A percentile compares a stretch with the other conserved stretches of the same genome.
phyloP scores from a whole-genome alignment of 345 rosid genomes.

The Mangifera indica region DNA sequence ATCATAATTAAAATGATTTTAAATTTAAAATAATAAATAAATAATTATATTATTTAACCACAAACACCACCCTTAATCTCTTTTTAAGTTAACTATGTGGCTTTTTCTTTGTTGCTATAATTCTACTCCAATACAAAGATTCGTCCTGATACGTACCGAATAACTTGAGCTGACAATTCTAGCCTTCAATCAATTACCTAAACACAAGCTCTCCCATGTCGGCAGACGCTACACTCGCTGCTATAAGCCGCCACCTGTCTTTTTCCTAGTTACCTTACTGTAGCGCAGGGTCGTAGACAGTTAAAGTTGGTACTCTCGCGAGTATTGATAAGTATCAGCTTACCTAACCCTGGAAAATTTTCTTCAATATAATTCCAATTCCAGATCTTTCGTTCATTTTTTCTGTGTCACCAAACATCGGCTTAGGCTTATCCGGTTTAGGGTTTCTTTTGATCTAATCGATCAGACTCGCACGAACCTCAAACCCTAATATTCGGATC shows the following conservation, averaged over 20 bases:
- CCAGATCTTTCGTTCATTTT: too few species aligned
- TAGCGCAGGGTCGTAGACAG: not conserved
- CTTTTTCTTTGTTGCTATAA: too few species aligned
- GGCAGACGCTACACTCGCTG: not conserved
- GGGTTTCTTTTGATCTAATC: constrained; percentile 22
- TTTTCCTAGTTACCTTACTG: rapidly evolving
- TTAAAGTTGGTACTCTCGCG: not conserved
- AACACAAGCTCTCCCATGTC: not conserved
- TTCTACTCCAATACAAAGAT: too few species aligned
- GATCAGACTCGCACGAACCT: constrained; percentile 2
- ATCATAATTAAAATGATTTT: too few species aligned
- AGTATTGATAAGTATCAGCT: not conserved
- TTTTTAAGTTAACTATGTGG: too few species aligned
- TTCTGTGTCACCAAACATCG: not conserved
- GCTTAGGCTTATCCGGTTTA: constrained; percentile 28
- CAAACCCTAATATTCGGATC: constrained; percentile 38
- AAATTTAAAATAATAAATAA: too few species aligned
- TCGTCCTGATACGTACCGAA: too few species aligned
- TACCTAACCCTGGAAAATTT: not conserved
- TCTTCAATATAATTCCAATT: not conserved
- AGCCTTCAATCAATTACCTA: not conserved
- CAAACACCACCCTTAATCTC: too few species aligned
- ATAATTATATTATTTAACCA: too few species aligned
- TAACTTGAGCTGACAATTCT: constrained; percentile 13
- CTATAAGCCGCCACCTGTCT: not conserved